These are phyloP conservation scores for Choricystis sp. DNA, from an alignment of 139 green algal genomes.

Conservation along the genomic window DNA sequence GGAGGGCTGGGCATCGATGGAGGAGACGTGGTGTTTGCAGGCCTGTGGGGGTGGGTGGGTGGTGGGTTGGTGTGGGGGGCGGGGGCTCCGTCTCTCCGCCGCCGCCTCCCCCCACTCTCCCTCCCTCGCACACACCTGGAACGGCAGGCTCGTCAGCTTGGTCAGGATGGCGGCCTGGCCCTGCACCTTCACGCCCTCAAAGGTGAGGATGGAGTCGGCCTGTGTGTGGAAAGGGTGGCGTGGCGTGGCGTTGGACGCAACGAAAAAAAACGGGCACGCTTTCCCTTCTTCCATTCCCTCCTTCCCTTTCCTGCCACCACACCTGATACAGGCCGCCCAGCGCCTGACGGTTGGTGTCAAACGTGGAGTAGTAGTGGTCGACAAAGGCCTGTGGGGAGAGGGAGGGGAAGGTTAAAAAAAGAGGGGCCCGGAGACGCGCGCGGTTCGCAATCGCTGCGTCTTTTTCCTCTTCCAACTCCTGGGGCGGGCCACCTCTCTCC, in stretches of 20 bases:
- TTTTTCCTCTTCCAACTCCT: not conserved
- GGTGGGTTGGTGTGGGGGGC: too few species aligned
- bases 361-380: slow-evolving; percentile 88
- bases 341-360: slow-evolving; percentile 57
- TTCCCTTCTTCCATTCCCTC: not conserved
- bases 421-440: not conserved
- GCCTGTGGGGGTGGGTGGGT: slow-evolving; percentile 7
- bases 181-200: slow-evolving; percentile 63
- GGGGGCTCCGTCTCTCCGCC: too few species aligned
- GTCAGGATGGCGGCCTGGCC: slow-evolving; percentile 36
- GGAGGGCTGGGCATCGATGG: slow-evolving; percentile 72
- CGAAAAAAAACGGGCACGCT: not conserved
- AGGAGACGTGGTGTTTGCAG: slow-evolving; percentile 49
- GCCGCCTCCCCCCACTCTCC: too few species aligned
- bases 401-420: not conserved
- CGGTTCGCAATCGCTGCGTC: not conserved
- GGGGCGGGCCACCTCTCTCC: not conserved
- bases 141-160: slow-evolving; percentile 66
- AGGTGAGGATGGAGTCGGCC: slow-evolving; percentile 64
- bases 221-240: not conserved
- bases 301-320: slow-evolving; percentile 4
- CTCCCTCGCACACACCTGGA: slow-evolving; percentile 24
- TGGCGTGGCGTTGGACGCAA: too few species aligned
- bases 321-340: slow-evolving; percentile 65
- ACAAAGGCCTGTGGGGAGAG: slow-evolving; percentile 64